These are phyloP conservation scores for Plectosphaerella plurivora DNA, from an alignment of 2,329 filamentous ascomycete species.

Conservation along the genomic window DNA sequence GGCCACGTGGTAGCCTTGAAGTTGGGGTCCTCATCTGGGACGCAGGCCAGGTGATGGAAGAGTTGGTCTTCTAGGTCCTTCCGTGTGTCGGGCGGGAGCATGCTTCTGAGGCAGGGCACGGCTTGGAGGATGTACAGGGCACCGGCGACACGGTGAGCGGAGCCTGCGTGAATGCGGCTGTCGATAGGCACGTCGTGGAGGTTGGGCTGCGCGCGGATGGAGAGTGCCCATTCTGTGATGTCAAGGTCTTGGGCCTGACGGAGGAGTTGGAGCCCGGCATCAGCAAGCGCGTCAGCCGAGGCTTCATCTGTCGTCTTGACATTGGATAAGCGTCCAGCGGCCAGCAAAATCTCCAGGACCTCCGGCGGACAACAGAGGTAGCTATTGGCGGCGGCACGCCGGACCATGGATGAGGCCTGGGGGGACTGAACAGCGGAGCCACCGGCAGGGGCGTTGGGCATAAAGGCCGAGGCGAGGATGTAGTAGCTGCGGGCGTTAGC, in stretches of 20 bases:
- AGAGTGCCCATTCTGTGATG: conserved; percentile 33
- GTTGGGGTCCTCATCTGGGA: conserved; percentile 44
- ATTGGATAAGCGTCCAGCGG: conserved; percentile 35
- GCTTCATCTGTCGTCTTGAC: conserved; percentile 17
- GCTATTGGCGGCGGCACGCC: conserved; percentile 35
- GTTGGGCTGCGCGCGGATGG: conserved; percentile 26
- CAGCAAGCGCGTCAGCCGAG: conserved; percentile 21
- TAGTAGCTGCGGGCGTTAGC: conserved; percentile 30
- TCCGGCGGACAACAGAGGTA: conserved; percentile 42
- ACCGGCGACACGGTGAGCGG: conserved; percentile 36
- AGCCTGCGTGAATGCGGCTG: conserved; percentile 34
- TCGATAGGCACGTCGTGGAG: conserved; percentile 27
- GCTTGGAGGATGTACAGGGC: conserved; percentile 43
- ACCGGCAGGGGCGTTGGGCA: conserved; percentile 21
- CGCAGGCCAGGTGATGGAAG: conserved; percentile 38
- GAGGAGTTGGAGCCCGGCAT: conserved; percentile 27
- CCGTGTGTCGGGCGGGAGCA: conserved; percentile 20
- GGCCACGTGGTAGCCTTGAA: conserved; percentile 56
- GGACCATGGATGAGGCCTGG: conserved; percentile 31
- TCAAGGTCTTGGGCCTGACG: conserved; percentile 33
- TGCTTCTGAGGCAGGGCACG: conserved; percentile 21
- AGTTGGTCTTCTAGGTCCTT: conserved; percentile 38
- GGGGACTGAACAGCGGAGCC: conserved; percentile 28
- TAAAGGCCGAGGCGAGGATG: conserved; percentile 40
- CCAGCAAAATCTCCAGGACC: conserved; percentile 37